Evolutionary conservation across 2,329 filamentous ascomycete genomes (phyloP).

Genomic region (Aspergillus piperis): DNA sequence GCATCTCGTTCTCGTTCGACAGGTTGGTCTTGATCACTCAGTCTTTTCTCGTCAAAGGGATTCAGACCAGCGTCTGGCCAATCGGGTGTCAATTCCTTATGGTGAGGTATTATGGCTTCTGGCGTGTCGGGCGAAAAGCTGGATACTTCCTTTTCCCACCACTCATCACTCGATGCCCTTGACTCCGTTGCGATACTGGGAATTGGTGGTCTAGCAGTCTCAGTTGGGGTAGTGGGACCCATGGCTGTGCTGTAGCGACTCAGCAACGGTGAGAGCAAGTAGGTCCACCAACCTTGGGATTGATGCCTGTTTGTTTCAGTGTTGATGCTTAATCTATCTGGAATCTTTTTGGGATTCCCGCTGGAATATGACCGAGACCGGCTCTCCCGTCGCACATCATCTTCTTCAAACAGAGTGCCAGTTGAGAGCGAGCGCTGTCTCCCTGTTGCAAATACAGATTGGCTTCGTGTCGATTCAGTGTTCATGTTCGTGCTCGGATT

Average conservation of each 20-base stretch:
- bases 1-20: background rate
- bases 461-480: constrained; percentile 17
- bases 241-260: constrained; percentile 38
- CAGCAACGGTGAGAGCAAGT: constrained; percentile 48
- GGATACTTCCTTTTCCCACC: constrained; percentile 33
- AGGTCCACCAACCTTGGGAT: constrained; percentile 55
- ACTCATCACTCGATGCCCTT: constrained; percentile 25
- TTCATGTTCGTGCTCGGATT: background rate
- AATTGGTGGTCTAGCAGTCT: constrained; percentile 27
- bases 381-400: constrained; percentile 16
- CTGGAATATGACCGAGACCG: constrained; percentile 29
- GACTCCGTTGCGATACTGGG: constrained; percentile 25
- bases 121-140: constrained; percentile 36
- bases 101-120: constrained; percentile 21
- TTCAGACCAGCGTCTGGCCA: constrained; percentile 24
- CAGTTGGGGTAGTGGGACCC: constrained; percentile 31
- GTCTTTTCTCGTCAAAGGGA: constrained; percentile 19
- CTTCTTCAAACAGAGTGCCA: constrained; percentile 42
- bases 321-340: constrained; percentile 37
- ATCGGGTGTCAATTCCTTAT: constrained; percentile 15
- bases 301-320: constrained; percentile 40
- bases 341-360: constrained; percentile 33
- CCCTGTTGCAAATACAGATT: constrained; percentile 22
- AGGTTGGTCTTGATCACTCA: constrained; percentile 7
- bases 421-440: constrained; percentile 37